Evolutionary conservation across 352 stramenopile genomes (phyloP).

Genomic region (Globisporangium uncinulatum): DNA sequence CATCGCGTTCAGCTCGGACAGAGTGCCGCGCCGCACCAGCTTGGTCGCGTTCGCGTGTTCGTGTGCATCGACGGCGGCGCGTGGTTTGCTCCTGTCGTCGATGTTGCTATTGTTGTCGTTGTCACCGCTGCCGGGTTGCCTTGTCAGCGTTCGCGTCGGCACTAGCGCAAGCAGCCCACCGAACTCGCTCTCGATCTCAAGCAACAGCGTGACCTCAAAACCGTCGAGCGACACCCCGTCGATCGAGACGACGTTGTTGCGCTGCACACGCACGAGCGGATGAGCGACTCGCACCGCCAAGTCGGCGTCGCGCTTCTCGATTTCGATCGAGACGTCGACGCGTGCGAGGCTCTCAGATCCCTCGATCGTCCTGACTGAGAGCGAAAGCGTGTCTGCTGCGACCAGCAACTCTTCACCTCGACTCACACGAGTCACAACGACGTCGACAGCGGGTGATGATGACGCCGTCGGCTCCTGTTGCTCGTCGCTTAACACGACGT

Average conservation of each 20-base stretch:
- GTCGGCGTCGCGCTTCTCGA: conserved; percentile 5
- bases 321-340: conserved; percentile 1
- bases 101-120: neutral
- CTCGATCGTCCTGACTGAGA: conserved; percentile 4
- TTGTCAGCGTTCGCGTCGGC: neutral
- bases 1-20: conserved; percentile 12
- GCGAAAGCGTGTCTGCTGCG: conserved; percentile 1
- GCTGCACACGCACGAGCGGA: conserved; percentile 6
- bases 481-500: neutral
- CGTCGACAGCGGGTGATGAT: neutral
- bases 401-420: conserved; percentile 5
- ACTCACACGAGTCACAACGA: conserved; percentile 4
- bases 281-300: conserved; percentile 5
- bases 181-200: conserved; percentile 4
- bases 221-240: conserved; percentile 10
- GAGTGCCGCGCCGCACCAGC: conserved; percentile 2
- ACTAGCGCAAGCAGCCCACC: conserved; percentile 5
- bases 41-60: neutral
- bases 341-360: neutral
- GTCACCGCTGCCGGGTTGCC: neutral
- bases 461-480: neutral
- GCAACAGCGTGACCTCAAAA: conserved; percentile 5
- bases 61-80: neutral
- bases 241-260: conserved; percentile 2
- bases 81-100: neutral